Conservation (phyloP, 495 filamentous ascomycete species). For the Penicillium angulare region DNA sequence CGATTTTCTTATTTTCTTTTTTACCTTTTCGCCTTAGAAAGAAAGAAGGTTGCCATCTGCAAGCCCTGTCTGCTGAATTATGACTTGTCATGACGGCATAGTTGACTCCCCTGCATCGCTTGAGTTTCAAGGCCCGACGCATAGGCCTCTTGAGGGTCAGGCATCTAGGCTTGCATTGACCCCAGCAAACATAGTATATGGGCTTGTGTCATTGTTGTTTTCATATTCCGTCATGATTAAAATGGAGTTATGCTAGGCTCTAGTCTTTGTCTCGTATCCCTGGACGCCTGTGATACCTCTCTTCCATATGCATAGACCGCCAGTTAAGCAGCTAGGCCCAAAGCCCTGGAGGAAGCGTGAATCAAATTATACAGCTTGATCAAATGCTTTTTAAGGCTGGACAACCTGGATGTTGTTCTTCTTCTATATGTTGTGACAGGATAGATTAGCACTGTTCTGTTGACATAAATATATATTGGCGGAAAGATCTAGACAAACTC, state of each 20-base stretch:
- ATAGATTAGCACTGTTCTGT: not conserved
- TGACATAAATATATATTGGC: too few species aligned
- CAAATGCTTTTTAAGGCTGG: slow-evolving; percentile 55
- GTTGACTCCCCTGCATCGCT: not conserved
- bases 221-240: slow-evolving; percentile 6
- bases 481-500: slow-evolving; percentile 24
- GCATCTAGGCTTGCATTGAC: slow-evolving; percentile 22
- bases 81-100: not conserved
- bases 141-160: slow-evolving; percentile 10
- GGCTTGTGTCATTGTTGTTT: not conserved
- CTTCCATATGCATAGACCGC: too few species aligned
- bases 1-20: too few species aligned
- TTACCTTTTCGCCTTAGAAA: too few species aligned
- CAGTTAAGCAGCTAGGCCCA: too few species aligned
- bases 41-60: too few species aligned
- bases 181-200: slow-evolving; percentile 3
- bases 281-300: slow-evolving; percentile 22
- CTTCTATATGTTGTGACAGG: slow-evolving; percentile 58
- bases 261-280: slow-evolving; percentile 21
- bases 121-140: slow-evolving; percentile 15
- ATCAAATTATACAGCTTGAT: slow-evolving; percentile 17
- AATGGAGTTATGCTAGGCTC: slow-evolving; percentile 22
- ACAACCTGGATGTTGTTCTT: slow-evolving; percentile 99
- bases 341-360: slow-evolving; percentile 6
- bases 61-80: too few species aligned